Conservation (phyloP, 208 protist genomes). For the Borovskyia barvae region DNA sequence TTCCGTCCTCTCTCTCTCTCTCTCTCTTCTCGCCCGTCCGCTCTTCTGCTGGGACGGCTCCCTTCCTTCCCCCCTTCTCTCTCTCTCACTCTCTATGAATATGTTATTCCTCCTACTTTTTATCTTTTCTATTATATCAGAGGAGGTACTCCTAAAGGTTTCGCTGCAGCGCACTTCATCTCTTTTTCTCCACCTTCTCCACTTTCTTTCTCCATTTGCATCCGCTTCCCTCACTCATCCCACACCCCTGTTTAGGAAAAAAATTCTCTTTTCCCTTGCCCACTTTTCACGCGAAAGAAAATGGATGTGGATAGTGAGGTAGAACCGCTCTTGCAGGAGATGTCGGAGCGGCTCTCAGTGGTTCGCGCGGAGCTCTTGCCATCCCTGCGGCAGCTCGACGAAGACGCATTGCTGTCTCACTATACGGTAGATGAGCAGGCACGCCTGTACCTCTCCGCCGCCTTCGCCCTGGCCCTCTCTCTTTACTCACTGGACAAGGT, state of each 20-base stretch:
- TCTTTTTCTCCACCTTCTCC: background rate
- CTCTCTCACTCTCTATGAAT: no score
- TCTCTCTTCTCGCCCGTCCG: background rate
- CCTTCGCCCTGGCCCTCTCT: conserved; percentile 61
- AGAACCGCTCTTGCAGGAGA: conserved; percentile 37
- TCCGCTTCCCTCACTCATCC: conserved; percentile 13
- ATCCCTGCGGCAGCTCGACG: conserved; percentile 49
- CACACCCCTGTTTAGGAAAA: conserved; percentile 5
- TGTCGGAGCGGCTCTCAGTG: conserved; percentile 30
- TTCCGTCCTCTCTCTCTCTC: background rate
- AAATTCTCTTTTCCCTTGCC: conserved; percentile 16
- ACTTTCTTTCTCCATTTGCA: conserved; percentile 12
- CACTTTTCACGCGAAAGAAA: conserved; percentile 1
- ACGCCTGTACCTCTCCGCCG: conserved; percentile 69
- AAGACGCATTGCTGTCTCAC: conserved; percentile 63
- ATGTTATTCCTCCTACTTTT: no score
- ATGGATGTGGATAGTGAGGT: conserved; percentile 74
- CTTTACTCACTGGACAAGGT: conserved; percentile 74
- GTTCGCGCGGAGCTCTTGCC: conserved; percentile 46
- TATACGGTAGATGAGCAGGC: conserved; percentile 81
- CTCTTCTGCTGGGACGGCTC: background rate
- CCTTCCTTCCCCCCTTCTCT: background rate
- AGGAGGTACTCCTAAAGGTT: no score
- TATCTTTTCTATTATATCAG: no score
- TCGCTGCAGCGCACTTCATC: no score